Conservation (phyloP, 2,329 filamentous ascomycete species). For the Rugonectria rugulosa region DNA sequence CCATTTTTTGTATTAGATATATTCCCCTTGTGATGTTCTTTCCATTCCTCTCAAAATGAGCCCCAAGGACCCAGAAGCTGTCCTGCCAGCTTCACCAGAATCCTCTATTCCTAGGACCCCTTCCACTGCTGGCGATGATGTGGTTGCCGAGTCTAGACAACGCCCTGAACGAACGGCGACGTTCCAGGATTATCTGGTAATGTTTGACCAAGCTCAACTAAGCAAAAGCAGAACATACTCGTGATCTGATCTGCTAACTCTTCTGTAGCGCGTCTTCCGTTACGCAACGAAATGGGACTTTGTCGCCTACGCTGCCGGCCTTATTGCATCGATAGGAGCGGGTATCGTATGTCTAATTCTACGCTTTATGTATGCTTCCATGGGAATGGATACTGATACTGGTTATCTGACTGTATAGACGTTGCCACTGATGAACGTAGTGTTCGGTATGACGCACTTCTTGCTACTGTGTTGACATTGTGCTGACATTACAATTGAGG, state of each 20-base stretch:
- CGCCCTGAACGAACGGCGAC: conserved; percentile 55
- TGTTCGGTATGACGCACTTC: conserved; percentile 54
- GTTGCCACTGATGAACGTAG: conserved; percentile 65
- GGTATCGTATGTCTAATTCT: conserved; percentile 45
- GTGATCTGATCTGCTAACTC: background rate
- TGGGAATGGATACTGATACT: conserved; percentile 1
- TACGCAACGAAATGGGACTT: conserved; percentile 64
- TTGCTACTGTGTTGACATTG: too few species aligned
- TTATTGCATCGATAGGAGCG: conserved; percentile 58
- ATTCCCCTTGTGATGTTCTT: conserved; percentile 2
- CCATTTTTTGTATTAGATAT: background rate
- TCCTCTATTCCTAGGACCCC: conserved; percentile 11
- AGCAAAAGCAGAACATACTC: background rate
- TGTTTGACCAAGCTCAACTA: too few species aligned
- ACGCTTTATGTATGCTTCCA: background rate
- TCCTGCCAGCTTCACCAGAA: conserved; percentile 4
- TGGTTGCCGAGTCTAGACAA: conserved; percentile 43
- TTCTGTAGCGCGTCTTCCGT: conserved; percentile 55
- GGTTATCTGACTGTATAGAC: conserved; percentile 42
- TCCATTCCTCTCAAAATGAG: conserved; percentile 21
- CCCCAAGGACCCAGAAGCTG: conserved; percentile 19
- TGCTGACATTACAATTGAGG: conserved; percentile 38
- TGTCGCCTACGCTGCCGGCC: conserved; percentile 55
- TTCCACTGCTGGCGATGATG: conserved; percentile 28
- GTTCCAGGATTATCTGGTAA: conserved; percentile 54